Evolutionary conservation across 345 rosid genomes (phyloP).

Genomic region (Clarkia xantiana): DNA sequence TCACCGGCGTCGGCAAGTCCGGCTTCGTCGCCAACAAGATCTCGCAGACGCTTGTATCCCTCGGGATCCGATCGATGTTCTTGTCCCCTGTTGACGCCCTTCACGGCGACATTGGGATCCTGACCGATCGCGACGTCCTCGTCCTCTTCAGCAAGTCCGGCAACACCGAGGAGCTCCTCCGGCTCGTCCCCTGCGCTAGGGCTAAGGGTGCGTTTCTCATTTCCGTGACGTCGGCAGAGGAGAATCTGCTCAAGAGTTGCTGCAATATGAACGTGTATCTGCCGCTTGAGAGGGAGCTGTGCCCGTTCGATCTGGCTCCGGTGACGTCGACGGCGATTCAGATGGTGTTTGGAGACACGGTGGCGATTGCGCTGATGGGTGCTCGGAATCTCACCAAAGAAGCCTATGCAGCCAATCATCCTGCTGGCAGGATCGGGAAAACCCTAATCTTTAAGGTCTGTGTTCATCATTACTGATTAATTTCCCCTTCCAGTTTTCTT

Average conservation of each 20-base stretch:
- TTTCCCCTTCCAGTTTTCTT: neutral
- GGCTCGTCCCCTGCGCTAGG: constrained; percentile 78
- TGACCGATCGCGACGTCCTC: constrained; percentile 36
- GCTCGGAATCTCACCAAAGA: constrained; percentile 75
- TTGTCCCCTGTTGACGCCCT: constrained; percentile 87
- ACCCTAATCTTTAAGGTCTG: constrained; percentile 84
- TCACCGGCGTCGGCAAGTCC: constrained; percentile 93
- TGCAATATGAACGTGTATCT: constrained; percentile 80
- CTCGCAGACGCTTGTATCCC: constrained; percentile 78
- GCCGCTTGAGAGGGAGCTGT: constrained; percentile 77
- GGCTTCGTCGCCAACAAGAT: constrained; percentile 91
- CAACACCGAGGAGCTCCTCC: constrained; percentile 76
- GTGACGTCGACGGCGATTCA: constrained; percentile 96
- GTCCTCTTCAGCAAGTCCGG: constrained; percentile 84
- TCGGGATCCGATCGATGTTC: constrained; percentile 60
- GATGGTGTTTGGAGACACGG: constrained; percentile 98
- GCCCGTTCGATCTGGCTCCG: constrained; percentile 91
- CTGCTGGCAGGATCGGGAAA: constrained; percentile 92
- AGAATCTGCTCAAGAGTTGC: constrained; percentile 43
- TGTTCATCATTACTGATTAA: neutral
- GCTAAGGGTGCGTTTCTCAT: constrained; percentile 64
- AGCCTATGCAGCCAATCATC: constrained; percentile 85
- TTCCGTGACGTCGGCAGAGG: constrained; percentile 58
- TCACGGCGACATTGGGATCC: constrained; percentile 82
- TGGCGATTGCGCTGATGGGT: constrained; percentile 87